These are phyloP conservation scores for Plasmopara viticola DNA, from an alignment of 352 stramenopile genomes.

Conservation along the genomic window DNA sequence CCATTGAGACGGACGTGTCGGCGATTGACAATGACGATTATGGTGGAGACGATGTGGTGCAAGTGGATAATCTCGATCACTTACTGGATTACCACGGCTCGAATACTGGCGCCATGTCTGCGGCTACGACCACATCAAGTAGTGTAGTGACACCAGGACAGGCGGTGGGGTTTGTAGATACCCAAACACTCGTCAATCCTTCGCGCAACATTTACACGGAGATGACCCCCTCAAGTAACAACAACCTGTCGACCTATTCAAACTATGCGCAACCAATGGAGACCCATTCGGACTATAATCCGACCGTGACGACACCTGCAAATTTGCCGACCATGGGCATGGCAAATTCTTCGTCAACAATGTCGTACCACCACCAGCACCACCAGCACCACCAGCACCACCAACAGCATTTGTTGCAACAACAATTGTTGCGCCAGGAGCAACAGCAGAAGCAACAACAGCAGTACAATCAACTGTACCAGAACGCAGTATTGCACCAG, in stretches of 20 bases:
- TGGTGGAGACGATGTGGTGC: conserved; percentile 69
- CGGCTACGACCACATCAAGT: neutral
- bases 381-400: conserved; percentile 31
- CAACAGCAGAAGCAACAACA: conserved; percentile 49
- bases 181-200: conserved; percentile 57
- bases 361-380: conserved; percentile 33
- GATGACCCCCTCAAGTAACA: conserved; percentile 13
- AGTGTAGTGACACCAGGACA: neutral
- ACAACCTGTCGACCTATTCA: neutral
- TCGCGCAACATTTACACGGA: conserved; percentile 49
- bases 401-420: conserved; percentile 43
- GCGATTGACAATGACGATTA: conserved; percentile 83
- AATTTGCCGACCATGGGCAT: conserved; percentile 24
- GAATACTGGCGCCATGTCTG: conserved; percentile 11
- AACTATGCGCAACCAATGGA: conserved; percentile 13
- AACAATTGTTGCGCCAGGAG: conserved; percentile 53
- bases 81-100: conserved; percentile 66
- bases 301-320: conserved; percentile 10
- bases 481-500: conserved; percentile 40
- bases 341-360: conserved; percentile 26
- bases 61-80: conserved; percentile 83
- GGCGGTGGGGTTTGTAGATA: conserved; percentile 53
- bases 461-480: conserved; percentile 55
- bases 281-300: conserved; percentile 24
- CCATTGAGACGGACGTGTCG: conserved; percentile 75